Percentiles rank a stretch among this genome's conserved stretches.
Evolutionary conservation across 257 asterid genomes (phyloP).

Genomic region (Asclepias syriaca): DNA sequence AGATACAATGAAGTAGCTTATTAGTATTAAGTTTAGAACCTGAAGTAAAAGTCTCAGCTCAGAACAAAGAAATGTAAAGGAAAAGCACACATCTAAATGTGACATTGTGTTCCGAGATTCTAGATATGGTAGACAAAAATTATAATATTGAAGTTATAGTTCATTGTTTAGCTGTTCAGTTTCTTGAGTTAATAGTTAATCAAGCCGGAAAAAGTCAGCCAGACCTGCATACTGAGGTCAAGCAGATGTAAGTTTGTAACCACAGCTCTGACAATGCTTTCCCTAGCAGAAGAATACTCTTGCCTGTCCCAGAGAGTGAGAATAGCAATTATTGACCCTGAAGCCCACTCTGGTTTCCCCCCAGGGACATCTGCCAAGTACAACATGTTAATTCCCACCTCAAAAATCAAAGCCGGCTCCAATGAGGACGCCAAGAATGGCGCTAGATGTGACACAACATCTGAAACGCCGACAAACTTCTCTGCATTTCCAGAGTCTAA

Average conservation of each 20-base stretch:
- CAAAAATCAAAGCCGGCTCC: constrained; percentile 85
- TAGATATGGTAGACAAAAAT: not conserved
- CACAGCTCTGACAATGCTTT: constrained; percentile 87
- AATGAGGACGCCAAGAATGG: constrained; percentile 76
- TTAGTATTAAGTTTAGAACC: not conserved
- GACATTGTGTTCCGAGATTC: not conserved
- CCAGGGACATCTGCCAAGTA: constrained; percentile 94
- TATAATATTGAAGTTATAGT: not conserved
- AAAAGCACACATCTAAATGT: not conserved
- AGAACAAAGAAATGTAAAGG: not conserved
- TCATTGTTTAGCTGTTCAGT: not conserved
- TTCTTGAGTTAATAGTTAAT: constrained; percentile 11
- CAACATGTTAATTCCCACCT: constrained; percentile 86
- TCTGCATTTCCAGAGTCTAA: constrained; percentile 50
- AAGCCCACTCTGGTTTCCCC: constrained; percentile 96
- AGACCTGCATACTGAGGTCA: constrained; percentile 91
- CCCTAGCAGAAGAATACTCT: constrained; percentile 87
- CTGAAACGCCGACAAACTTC: constrained; percentile 77
- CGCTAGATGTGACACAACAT: constrained; percentile 82
- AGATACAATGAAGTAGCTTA: not conserved
- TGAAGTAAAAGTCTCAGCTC: not conserved
- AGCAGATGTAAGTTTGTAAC: constrained; percentile 86
- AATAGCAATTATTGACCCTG: constrained; percentile 70
- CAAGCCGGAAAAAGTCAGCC: constrained; percentile 14
- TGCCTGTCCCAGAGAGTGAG: constrained; percentile 95